Conservation (phyloP, 2,329 filamentous ascomycete genomes). For the Fusarium dlaminii region DNA sequence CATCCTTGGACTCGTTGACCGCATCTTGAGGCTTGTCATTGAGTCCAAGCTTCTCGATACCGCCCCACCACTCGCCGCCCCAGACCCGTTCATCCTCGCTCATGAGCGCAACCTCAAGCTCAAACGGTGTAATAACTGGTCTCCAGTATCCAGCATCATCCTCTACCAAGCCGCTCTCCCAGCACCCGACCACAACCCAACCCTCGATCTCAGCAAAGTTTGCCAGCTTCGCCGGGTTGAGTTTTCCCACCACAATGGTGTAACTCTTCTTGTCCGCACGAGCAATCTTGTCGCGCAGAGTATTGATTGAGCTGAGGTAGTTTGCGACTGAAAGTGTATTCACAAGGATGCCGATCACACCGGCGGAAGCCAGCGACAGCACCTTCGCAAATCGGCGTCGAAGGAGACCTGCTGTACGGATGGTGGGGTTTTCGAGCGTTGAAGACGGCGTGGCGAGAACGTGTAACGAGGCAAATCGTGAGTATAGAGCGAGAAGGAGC, state of each 20-base stretch:
- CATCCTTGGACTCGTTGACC: neutral
- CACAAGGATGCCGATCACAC: slow-evolving; percentile 92
- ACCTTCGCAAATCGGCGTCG: slow-evolving; percentile 90
- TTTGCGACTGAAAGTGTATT: slow-evolving; percentile 94
- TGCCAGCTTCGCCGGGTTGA: slow-evolving; percentile 94
- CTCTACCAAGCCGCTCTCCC: slow-evolving; percentile 94
- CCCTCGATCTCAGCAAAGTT: slow-evolving; percentile 96
- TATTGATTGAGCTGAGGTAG: slow-evolving; percentile 82
- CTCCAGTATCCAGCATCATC: slow-evolving; percentile 84
- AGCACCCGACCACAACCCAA: slow-evolving; percentile 98
- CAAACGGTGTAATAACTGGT: slow-evolving; percentile 94
- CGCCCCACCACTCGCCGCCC: slow-evolving; percentile 89
- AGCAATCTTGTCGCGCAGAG: slow-evolving; percentile 77
- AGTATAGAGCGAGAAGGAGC: slow-evolving; percentile 86
- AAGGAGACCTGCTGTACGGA: slow-evolving; percentile 65
- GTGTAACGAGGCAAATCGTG: slow-evolving; percentile 79
- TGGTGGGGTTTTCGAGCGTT: slow-evolving; percentile 57
- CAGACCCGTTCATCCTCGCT: slow-evolving; percentile 81
- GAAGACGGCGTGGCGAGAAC: slow-evolving; percentile 76
- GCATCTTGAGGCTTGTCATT: slow-evolving; percentile 41
- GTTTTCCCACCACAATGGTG: slow-evolving; percentile 93
- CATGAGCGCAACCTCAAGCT: slow-evolving; percentile 81
- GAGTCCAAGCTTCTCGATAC: slow-evolving; percentile 76
- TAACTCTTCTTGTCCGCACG: slow-evolving; percentile 93
- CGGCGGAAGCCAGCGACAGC: slow-evolving; percentile 79